These are phyloP conservation scores for Flaveria sonorensis DNA, from an alignment of 129 eudicot genomes.

Conservation along the genomic window DNA sequence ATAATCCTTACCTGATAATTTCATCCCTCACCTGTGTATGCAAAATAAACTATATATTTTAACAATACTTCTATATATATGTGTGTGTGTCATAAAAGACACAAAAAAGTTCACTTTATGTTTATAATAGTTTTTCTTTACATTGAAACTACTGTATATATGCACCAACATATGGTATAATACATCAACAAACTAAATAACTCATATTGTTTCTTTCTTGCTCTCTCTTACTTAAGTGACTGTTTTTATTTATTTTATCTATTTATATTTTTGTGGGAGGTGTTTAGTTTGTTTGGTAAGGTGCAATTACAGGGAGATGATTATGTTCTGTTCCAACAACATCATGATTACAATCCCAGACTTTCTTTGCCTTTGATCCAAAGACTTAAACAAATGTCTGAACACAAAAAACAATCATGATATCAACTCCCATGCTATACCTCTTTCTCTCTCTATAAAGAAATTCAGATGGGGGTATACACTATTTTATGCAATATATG, in stretches of 20 bases:
- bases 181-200: conserved; percentile 15
- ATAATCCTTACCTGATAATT: no score
- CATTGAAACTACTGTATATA: conserved; percentile 39
- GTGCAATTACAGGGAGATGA: conserved; percentile 68
- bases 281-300: conserved; percentile 12
- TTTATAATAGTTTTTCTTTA: conserved; percentile 30
- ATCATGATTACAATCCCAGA: conserved; percentile 42
- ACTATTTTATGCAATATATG: not conserved
- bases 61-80: not conserved
- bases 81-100: conserved; percentile 1
- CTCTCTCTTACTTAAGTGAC: not conserved
- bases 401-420: conserved; percentile 45
- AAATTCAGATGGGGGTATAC: conserved; percentile 19
- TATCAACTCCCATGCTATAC: conserved; percentile 35
- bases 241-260: not conserved
- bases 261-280: not conserved
- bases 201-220: not conserved
- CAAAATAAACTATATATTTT: no score
- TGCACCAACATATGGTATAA: conserved; percentile 16
- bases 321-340: conserved; percentile 33
- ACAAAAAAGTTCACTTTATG: conserved; percentile 21
- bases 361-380: conserved; percentile 68
- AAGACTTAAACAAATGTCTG: conserved; percentile 57
- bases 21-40: no score
- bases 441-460: conserved; percentile 30